Conservation (phyloP, 148 eudicot genomes). For the Vaccinium corymbosum region DNA sequence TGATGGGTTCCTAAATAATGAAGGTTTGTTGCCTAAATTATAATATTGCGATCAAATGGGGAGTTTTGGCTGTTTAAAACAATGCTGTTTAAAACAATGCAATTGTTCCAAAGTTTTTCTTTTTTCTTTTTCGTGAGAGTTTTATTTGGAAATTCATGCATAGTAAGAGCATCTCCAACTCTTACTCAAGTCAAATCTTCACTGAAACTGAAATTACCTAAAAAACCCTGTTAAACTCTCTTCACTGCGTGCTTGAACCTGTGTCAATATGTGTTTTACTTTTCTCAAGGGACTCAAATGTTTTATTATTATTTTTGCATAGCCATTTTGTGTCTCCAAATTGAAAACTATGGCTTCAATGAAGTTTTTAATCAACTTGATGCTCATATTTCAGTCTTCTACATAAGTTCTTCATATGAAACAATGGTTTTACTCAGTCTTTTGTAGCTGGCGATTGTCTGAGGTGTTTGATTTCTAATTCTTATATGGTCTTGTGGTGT, state of each 20-base stretch:
- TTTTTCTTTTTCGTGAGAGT: neutral
- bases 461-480: neutral
- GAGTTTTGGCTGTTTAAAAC: neutral
- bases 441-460: neutral
- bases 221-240: neutral
- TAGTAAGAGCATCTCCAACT: neutral
- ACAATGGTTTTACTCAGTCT: neutral
- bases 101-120: neutral
- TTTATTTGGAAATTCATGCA: neutral
- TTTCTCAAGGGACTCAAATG: neutral
- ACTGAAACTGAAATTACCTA: neutral
- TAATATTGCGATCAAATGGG: neutral
- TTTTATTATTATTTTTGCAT: neutral
- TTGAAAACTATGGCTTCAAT: neutral
- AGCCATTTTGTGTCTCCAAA: neutral
- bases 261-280: neutral
- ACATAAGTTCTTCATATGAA: neutral
- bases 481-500: neutral
- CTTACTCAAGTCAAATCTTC: neutral
- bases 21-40: neutral
- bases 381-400: no score
- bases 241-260: neutral
- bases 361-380: neutral
- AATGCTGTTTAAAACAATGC: neutral
- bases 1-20: neutral